Percentiles rank a stretch among this genome's conserved stretches.
Evolutionary conservation across 352 stramenopile species (phyloP).

Genomic region (Phytophthora tubulina): DNA sequence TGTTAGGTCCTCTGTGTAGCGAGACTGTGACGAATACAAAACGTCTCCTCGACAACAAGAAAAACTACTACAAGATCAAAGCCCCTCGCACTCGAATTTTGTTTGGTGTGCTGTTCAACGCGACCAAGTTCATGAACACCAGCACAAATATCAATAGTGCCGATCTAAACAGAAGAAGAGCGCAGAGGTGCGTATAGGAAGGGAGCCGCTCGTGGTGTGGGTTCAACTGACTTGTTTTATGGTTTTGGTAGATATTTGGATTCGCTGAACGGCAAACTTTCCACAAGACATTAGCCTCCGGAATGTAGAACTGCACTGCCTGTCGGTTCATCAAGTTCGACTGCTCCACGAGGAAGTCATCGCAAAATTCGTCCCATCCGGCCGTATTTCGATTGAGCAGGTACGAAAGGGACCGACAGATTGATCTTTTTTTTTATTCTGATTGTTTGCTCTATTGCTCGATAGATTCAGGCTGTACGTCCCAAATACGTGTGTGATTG

Average conservation of each 20-base stretch:
- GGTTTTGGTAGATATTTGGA: slow-evolving; percentile 10
- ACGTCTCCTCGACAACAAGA: slow-evolving; percentile 15
- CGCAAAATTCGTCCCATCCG: slow-evolving; percentile 1
- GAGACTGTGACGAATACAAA: background rate
- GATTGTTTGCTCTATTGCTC: background rate
- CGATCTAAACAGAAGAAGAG: background rate
- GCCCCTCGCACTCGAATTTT: background rate
- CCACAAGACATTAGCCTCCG: slow-evolving; percentile 1
- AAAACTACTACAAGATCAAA: slow-evolving; percentile 23
- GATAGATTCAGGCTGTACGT: slow-evolving; percentile 12
- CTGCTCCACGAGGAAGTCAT: slow-evolving; percentile 2
- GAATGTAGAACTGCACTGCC: slow-evolving; percentile 9
- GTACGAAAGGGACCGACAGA: background rate
- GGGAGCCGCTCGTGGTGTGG: no score
- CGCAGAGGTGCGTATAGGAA: background rate
- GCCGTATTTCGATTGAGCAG: background rate
- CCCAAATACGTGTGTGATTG: slow-evolving; percentile 18
- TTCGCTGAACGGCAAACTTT: slow-evolving; percentile 4
- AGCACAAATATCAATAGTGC: slow-evolving; percentile 10
- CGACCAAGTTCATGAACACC: slow-evolving; percentile 15
- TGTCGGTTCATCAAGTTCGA: slow-evolving; percentile 18
- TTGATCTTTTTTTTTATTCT: background rate
- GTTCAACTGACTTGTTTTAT: background rate
- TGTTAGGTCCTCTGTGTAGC: slow-evolving; percentile 7
- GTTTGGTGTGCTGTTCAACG: slow-evolving; percentile 22